Base-by-base conservation (phyloP, 225 moss, liverwort and hornwort species). In the Bryum argenteum region DNA sequence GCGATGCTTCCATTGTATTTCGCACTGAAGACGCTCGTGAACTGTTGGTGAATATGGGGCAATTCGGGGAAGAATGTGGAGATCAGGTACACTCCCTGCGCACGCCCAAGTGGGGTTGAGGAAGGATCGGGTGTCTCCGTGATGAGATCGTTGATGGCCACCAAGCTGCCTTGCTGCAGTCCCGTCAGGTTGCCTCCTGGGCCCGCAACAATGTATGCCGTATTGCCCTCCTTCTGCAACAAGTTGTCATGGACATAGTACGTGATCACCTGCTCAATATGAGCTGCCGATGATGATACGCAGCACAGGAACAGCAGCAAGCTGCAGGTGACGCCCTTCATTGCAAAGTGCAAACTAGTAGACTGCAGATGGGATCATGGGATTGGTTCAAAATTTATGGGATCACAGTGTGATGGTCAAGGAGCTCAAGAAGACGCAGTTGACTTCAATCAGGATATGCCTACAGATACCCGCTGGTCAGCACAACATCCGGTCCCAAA, bases 131-230 rank as follows among this genome's bases (percentile, higher is more conserved):
- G 75, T 21, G 40, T 62, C 42, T 79, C 78, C 50, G 67, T 79
- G 61, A 79, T 71, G 61, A 67, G 71, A 61, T 82, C 79, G 52
- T 75, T 75, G 67, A 75, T 63, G 13, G 78, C 75, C 51, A 79
- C 63, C 14, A 82, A 48, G 11, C 66, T 74, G 37, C 75, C 67
- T 61, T 82, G 71, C 57, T 79, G 61, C 62, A 79, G 63, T 28
- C 56, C 48, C 48, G 51, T 58, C 5, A 71, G 8, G 17, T 79
- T 79, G 11, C 82, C 79, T 57, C 40, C 58, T 0, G 55, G 63
- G 3, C 79, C 82, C 55, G 78, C 63, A n/a, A 79, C 61, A 14
- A 67, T 17, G 39, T 66, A 37, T 14, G 71, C 71, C 19, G 75
- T 75, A 56, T 56, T 67, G 8, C 52, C 63, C 26, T 65, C 47